Evolutionary conservation across 202 grass and related monocot genomes (phyloP).

Genomic region (Bolboschoenoplectus hybrid): DNA sequence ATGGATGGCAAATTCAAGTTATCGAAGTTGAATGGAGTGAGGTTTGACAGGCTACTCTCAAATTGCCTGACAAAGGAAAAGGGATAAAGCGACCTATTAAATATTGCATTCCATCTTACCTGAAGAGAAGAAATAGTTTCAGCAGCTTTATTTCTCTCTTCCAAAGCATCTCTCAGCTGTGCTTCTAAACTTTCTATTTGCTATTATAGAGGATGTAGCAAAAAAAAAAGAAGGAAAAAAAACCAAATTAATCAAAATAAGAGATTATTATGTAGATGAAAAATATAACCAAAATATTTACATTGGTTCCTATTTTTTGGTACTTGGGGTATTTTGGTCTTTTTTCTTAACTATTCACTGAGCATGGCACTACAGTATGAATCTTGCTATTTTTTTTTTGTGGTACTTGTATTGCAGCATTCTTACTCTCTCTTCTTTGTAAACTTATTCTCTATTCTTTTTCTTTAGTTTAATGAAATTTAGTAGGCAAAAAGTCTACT

Average conservation of each 20-base stretch:
- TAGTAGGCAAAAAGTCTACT: not conserved
- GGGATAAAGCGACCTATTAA: slow-evolving; percentile 28
- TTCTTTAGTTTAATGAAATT: not conserved
- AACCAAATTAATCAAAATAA: slow-evolving; percentile 22
- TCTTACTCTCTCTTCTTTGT: not conserved
- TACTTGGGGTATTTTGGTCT: slow-evolving; percentile 11
- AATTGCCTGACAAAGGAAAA: slow-evolving; percentile 38
- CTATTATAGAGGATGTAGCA: slow-evolving; percentile 43
- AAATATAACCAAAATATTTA: slow-evolving; percentile 37
- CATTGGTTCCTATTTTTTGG: slow-evolving; percentile 11
- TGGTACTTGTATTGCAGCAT: not conserved
- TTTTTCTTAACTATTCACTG: not conserved
- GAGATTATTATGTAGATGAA: not conserved
- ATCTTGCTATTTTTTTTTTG: not conserved
- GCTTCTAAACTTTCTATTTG: slow-evolving; percentile 92
- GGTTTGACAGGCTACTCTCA: slow-evolving; percentile 1
- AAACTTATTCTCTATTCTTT: not conserved
- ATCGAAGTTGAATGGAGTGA: not conserved
- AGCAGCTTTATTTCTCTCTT: slow-evolving; percentile 77
- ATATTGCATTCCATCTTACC: slow-evolving; percentile 49
- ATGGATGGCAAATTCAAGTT: not conserved
- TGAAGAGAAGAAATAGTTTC: slow-evolving; percentile 97
- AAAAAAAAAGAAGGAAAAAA: not conserved
- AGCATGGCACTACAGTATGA: not conserved
- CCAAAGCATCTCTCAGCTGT: slow-evolving; percentile 73